A percentile compares a stretch with the other conserved stretches of the same genome.
These are phyloP conservation scores for Drosera spatulata DNA, from an alignment of 179 eudicot species.

Conservation along the genomic window DNA sequence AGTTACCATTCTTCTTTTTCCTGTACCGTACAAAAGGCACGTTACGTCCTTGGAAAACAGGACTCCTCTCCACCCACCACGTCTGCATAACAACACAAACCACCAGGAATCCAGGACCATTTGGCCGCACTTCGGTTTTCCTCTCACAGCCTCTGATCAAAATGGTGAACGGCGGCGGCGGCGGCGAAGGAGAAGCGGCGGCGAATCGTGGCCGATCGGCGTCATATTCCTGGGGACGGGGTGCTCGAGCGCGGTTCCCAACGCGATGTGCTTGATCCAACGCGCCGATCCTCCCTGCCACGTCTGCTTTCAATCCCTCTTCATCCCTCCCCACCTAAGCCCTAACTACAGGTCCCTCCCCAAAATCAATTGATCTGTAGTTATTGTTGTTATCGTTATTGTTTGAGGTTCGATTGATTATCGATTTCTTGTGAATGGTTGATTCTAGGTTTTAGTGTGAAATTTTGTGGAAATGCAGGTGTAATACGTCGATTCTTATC, in stretches of 20 bases:
- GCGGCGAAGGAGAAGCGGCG: not conserved
- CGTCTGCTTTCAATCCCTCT: constrained; percentile 55
- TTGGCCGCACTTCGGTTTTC: no score
- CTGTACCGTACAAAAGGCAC: not conserved
- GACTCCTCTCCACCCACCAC: no score
- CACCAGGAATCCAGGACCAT: not conserved
- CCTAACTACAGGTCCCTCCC: constrained; percentile 73
- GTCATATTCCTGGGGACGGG: constrained; percentile 88
- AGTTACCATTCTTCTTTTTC: not conserved
- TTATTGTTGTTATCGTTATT: no score
- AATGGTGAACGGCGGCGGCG: constrained; percentile 29
- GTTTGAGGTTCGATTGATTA: not conserved
- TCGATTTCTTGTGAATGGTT: not conserved
- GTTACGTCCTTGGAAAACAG: not conserved
- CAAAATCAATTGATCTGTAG: no score
- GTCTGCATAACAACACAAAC: not conserved
- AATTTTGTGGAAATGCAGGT: constrained; percentile 37
- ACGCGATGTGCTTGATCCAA: constrained; percentile 63
- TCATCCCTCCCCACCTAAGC: constrained; percentile 54
- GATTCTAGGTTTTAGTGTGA: not conserved
- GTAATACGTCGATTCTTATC: constrained; percentile 93
- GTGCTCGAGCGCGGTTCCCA: constrained; percentile 82
- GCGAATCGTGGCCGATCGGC: constrained; percentile 8
- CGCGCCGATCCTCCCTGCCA: constrained; percentile 87
- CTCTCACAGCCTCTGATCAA: not conserved